phyloP scores from a whole-genome alignment of 352 stramenopile species.

The Thraustotheca clavata region DNA sequence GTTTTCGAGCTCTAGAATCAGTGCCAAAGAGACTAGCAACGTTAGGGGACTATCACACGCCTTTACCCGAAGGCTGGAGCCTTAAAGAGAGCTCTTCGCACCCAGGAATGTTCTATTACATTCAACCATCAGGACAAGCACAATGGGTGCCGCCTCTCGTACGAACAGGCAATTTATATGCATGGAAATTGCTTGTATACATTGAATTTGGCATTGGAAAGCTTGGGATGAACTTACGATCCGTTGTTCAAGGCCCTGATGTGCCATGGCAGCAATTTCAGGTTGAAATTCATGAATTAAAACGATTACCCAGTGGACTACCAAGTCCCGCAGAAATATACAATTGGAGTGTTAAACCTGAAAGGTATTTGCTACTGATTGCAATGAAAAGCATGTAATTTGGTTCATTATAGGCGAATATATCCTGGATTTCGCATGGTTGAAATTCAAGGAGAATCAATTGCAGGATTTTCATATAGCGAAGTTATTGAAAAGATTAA shows the following conservation, averaged over 20 bases:
- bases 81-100: conserved; percentile 76
- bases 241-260: conserved; percentile 63
- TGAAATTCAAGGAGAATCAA: conserved; percentile 62
- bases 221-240: conserved; percentile 75
- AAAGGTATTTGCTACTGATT: conserved; percentile 38
- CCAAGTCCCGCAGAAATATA: conserved; percentile 82
- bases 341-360: conserved; percentile 85
- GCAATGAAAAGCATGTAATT: neutral
- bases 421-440: conserved; percentile 75
- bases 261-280: conserved; percentile 18
- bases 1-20: neutral
- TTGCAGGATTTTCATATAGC: conserved; percentile 70
- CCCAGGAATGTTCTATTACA: conserved; percentile 77
- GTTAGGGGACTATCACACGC: conserved; percentile 19
- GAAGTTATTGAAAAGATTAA: conserved; percentile 73
- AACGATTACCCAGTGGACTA: conserved; percentile 59
- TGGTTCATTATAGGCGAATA: conserved; percentile 33
- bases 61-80: conserved; percentile 67
- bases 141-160: conserved; percentile 75
- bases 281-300: conserved; percentile 9
- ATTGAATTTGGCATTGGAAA: conserved; percentile 56
- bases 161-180: conserved; percentile 33
- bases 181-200: conserved; percentile 20
- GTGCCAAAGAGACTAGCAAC: neutral
- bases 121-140: conserved; percentile 73